Conservation (phyloP, 116 monocot genomes). For the Cymodocea nodosa region DNA sequence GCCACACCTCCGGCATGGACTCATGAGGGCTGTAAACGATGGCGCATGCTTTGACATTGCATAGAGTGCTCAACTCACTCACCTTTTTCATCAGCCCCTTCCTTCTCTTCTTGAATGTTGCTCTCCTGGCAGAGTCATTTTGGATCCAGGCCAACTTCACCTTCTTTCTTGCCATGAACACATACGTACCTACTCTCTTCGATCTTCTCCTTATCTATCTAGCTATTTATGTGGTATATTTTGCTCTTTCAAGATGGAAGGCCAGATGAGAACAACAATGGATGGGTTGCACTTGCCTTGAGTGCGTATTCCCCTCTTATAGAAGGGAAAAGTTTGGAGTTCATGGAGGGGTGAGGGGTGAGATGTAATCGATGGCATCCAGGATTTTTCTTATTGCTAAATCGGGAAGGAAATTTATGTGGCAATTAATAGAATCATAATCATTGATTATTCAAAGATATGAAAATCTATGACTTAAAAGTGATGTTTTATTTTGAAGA, state of each 20-base stretch:
- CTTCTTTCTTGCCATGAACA: conserved; percentile 39
- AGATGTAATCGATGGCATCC: no score
- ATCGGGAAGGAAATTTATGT: neutral
- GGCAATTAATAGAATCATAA: neutral
- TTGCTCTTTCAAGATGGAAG: no score
- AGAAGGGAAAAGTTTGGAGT: no score
- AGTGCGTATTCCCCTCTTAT: no score
- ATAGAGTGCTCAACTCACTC: conserved; percentile 31
- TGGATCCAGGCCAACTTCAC: conserved; percentile 37
- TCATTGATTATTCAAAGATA: neutral
- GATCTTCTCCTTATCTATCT: no score
- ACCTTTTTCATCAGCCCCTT: conserved; percentile 46
- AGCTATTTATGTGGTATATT: no score
- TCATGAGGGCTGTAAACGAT: conserved; percentile 29
- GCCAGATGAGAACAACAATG: neutral
- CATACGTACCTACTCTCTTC: no score
- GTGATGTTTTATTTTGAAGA: neutral
- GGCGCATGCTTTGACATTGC: conserved; percentile 20
- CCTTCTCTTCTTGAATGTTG: conserved; percentile 40
- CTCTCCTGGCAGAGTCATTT: conserved; percentile 19
- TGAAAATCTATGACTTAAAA: neutral
- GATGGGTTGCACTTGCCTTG: neutral
- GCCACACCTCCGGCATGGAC: conserved; percentile 30
- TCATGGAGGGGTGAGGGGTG: no score
- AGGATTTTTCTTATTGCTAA: neutral